phyloP scores from a whole-genome alignment of 192 early-diverging fungal genomes.

The Coemansia sp. region DNA sequence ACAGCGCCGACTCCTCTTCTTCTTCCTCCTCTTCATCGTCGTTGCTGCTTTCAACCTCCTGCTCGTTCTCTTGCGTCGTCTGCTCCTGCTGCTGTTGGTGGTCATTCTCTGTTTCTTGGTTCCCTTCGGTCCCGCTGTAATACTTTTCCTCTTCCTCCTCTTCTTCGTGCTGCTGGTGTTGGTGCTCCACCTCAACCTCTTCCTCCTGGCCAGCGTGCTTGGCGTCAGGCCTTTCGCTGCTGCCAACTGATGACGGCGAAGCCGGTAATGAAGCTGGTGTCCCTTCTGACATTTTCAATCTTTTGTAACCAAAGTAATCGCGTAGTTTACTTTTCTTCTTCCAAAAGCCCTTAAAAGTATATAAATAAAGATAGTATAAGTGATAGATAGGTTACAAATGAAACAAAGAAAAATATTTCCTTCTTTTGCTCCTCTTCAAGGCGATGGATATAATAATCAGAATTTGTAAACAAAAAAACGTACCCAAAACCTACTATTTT shows the following conservation, averaged over 20 bases:
- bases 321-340: too few species aligned
- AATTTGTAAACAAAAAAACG: neutral
- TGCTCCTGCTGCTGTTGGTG: neutral
- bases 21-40: slow-evolving; percentile 3
- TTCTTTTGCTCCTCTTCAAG: neutral
- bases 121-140: slow-evolving; percentile 8
- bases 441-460: neutral
- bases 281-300: slow-evolving; percentile 16
- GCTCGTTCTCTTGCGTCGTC: neutral
- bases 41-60: neutral
- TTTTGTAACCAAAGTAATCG: neutral
- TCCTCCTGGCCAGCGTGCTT: slow-evolving; percentile 1
- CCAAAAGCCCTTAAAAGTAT: too few species aligned
- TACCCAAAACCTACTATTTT: too few species aligned
- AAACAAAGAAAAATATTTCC: neutral
- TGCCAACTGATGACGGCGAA: neutral
- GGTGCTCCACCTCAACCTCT: neutral
- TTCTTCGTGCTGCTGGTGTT: slow-evolving; percentile 1
- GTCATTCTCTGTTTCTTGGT: neutral
- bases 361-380: too few species aligned
- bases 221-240: neutral
- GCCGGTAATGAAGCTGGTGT: slow-evolving; percentile 4
- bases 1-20: neutral
- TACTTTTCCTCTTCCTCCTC: slow-evolving; percentile 11
- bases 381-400: too few species aligned